Base-by-base conservation (phyloP, 208 protist genomes). In the Tritrichomonas musculus region DNA sequence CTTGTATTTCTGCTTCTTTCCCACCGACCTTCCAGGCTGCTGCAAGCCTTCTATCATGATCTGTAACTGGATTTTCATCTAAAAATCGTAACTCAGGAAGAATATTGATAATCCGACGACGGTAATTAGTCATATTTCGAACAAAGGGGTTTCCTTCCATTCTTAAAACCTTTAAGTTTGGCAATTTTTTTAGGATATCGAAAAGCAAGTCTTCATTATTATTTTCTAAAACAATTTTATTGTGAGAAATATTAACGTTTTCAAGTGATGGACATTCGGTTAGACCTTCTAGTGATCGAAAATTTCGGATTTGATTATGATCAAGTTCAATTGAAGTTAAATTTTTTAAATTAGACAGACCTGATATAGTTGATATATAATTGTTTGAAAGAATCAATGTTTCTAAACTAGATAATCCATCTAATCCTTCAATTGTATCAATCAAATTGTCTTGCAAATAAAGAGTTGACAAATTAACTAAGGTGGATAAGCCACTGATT, bases 1-100 rank as follows among this genome's bases (percentile, higher is more conserved):
- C 93, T 50, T 53, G 41, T 49, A 50, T 80, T 55, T 93, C 93
- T 41, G 75, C 93, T 30, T 93, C 93, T 64, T 50, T 77, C 4
- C 77, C 77, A 22, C 77, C 77, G 27, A 60, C 17, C 2, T 25
- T 27, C 41, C 47, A 88, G 1, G 47, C 47, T 53, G 41, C 44
- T 39, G 41, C 77, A 55, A 47, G 44, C 20, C 41, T 53, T 39
- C 77, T 53, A 3, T 88, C 77, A 33, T 88, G 0, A 39, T 53
- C 27, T 33, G 17, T 57, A 8, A 88, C 77, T 88, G 77, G 41
- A 39, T 41, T 39, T n/a, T 88, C 77, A 57, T 88, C 77, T 39
- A 88, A 39, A 88, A 47, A 47, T 27, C 0, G 3, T 9, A 88
- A 39, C 2, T 22, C 5, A 47, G 33, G 33, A 39, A n/a, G 47